Conservation (phyloP, 495 filamentous ascomycete genomes). For the Neurospora africana region DNA sequence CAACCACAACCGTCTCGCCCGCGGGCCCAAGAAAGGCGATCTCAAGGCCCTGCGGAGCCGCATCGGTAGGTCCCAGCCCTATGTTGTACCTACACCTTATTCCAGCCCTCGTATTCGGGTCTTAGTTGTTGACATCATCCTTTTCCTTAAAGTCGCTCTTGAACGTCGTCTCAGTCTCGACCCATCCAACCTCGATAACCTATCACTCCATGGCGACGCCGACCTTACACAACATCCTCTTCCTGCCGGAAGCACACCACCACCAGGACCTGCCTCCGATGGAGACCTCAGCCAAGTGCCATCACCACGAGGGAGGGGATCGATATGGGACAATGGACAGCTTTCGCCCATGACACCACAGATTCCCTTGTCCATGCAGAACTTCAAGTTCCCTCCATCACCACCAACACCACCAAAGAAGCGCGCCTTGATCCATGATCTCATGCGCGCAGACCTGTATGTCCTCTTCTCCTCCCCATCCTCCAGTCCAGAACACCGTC, state of each 20-base stretch:
- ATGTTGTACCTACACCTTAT: no score
- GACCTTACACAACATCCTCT: constrained; percentile 4
- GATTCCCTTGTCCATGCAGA: constrained; percentile 8
- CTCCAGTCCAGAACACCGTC: background rate
- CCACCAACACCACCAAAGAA: constrained; percentile 15
- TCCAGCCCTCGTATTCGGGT: background rate
- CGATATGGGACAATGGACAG: constrained; percentile 10
- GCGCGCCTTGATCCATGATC: constrained; percentile 20
- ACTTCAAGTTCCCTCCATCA: constrained; percentile 24
- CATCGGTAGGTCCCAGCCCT: constrained; percentile 27
- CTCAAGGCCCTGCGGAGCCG: constrained; percentile 38
- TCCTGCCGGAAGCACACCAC: background rate
- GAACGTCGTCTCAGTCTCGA: constrained; percentile 31
- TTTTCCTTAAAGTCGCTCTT: constrained; percentile 13
- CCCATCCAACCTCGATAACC: constrained; percentile 9
- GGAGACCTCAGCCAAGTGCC: constrained; percentile 3
- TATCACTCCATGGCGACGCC: constrained; percentile 5
- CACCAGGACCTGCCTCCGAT: constrained; percentile 4
- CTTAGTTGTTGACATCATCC: background rate
- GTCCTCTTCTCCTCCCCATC: background rate
- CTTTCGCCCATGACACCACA: constrained; percentile 14
- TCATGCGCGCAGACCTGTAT: constrained; percentile 38
- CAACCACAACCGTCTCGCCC: constrained; percentile 32
- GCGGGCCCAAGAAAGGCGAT: constrained; percentile 46
- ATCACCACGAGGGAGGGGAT: constrained; percentile 9